A percentile compares a stretch with the other conserved stretches of the same genome.
Evolutionary conservation across 331 rosid genomes (phyloP).

Genomic region (Pyracantha coccinea): DNA sequence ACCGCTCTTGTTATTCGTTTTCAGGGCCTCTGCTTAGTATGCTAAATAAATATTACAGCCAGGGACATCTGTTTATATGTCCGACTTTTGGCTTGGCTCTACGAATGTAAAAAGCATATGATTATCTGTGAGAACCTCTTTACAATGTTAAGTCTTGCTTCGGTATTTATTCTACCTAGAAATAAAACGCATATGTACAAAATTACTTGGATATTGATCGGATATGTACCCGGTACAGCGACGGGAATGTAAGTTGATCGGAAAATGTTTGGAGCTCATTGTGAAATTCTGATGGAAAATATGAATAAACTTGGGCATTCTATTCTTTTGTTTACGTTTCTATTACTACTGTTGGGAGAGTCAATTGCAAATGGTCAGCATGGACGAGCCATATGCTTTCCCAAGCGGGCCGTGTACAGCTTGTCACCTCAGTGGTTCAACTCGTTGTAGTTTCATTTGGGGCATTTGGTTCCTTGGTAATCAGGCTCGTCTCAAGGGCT

Average conservation of each 20-base stretch:
- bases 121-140: background rate
- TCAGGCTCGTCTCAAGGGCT: no score
- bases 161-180: background rate
- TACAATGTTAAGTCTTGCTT: background rate
- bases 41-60: background rate
- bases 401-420: no score
- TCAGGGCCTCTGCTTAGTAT: background rate
- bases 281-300: background rate
- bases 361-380: no score
- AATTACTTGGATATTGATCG: background rate
- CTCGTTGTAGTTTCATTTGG: no score
- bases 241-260: background rate
- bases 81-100: background rate
- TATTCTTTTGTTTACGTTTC: no score
- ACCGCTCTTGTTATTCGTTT: conserved; percentile 12
- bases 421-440: no score
- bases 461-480: no score
- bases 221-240: background rate
- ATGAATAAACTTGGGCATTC: no score
- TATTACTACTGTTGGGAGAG: no score
- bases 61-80: background rate
- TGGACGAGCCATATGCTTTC: no score
- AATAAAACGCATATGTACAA: background rate
- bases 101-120: background rate
- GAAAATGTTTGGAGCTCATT: background rate